Evolutionary conservation across 106 monocot genomes (phyloP).

Genomic region (Iris macrosiphon): DNA sequence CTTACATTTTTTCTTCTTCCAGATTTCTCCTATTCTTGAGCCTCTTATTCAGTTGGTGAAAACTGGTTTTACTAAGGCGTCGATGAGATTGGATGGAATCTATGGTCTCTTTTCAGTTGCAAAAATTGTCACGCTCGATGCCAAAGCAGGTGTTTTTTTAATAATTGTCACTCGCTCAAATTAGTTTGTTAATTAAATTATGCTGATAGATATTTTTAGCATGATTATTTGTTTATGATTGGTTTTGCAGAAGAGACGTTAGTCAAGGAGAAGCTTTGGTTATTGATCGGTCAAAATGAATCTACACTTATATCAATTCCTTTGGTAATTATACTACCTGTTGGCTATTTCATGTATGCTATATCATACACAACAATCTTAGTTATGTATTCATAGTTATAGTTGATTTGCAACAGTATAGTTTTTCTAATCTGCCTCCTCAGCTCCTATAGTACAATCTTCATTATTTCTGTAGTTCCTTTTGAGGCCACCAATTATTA

Average conservation of each 20-base stretch:
- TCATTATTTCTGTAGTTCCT: too few species aligned
- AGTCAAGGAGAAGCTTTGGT: conserved; percentile 85
- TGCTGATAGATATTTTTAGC: background rate
- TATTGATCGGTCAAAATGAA: conserved; percentile 77
- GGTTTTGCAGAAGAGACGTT: conserved; percentile 56
- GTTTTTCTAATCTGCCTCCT: too few species aligned
- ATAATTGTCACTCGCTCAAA: background rate
- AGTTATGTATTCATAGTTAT: too few species aligned
- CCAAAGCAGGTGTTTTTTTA: conserved; percentile 74
- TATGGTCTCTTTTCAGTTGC: conserved; percentile 72
- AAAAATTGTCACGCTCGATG: conserved; percentile 55
- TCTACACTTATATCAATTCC: conserved; percentile 52
- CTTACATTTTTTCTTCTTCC: conserved; percentile 14
- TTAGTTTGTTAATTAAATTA: too few species aligned
- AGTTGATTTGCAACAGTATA: too few species aligned
- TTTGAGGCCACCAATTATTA: background rate
- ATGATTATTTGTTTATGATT: too few species aligned
- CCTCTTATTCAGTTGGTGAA: conserved; percentile 75
- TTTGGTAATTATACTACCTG: conserved; percentile 40
- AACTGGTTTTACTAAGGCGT: conserved; percentile 72
- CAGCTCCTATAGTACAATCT: too few species aligned
- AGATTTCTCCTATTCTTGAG: conserved; percentile 68
- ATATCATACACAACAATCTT: too few species aligned
- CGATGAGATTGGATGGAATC: conserved; percentile 93
- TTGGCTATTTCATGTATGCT: too few species aligned